These are phyloP conservation scores for Themeda triandra DNA, from an alignment of 176 grass and related monocot genomes.

Conservation along the genomic window DNA sequence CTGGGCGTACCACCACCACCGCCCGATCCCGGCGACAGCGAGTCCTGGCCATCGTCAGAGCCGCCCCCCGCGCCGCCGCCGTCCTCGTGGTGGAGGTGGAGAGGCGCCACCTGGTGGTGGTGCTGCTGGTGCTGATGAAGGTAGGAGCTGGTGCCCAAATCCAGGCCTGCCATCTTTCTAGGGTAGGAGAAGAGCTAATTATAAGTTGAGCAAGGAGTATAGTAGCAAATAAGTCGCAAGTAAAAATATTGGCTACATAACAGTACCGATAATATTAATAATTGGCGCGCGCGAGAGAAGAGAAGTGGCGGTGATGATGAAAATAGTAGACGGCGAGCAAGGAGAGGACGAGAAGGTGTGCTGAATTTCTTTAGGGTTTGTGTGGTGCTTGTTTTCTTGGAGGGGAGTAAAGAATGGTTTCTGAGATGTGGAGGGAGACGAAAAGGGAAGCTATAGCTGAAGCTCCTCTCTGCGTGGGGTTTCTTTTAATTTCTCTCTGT, in stretches of 20 bases:
- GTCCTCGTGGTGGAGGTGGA: conserved; percentile 37
- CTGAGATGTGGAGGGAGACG: conserved; percentile 40
- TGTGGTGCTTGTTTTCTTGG: conserved; percentile 57
- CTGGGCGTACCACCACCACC: conserved; percentile 9
- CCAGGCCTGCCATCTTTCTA: conserved; percentile 84
- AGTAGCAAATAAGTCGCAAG: conserved; percentile 41
- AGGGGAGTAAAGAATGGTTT: conserved; percentile 71
- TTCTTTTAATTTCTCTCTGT: conserved; percentile 4
- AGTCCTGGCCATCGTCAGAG: conserved; percentile 29
- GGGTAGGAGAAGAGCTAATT: conserved; percentile 50
- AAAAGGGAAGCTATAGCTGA: neutral
- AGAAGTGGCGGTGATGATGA: conserved; percentile 45
- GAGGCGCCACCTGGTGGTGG: neutral
- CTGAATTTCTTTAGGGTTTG: conserved; percentile 60
- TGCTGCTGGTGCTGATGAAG: conserved; percentile 70
- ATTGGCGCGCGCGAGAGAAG: conserved; percentile 42
- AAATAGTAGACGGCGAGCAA: conserved; percentile 35
- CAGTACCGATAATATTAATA: conserved; percentile 70
- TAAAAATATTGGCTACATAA: conserved; percentile 64
- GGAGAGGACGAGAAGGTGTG: conserved; percentile 8
- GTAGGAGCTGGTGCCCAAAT: conserved; percentile 86
- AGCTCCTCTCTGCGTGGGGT: neutral
- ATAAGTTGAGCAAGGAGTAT: conserved; percentile 50
- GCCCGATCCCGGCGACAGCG: conserved; percentile 15
- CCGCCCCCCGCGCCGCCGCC: conserved; percentile 4